phyloP scores from a whole-genome alignment of 371 early-diverging fungal genomes.

The Choanephora cucurbitarum region DNA sequence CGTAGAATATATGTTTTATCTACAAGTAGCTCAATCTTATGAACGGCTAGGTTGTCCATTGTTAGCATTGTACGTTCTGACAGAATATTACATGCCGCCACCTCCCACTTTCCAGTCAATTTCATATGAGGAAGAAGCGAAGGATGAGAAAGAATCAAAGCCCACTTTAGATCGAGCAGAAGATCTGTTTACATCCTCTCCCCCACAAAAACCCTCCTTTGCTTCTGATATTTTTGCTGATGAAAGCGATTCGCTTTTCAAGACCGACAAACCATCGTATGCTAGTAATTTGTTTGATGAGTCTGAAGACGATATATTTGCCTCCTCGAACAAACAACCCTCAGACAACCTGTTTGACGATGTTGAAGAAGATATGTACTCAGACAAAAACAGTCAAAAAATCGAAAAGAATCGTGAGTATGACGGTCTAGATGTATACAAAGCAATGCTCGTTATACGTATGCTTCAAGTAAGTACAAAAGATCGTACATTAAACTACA shows the following conservation, averaged over 20 bases:
- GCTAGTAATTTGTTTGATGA: conserved; percentile 33
- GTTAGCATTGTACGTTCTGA: conserved; percentile 67
- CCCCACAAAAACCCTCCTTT: conserved; percentile 13
- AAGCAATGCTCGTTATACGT: conserved; percentile 43
- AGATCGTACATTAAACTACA: not conserved
- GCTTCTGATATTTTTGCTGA: conserved; percentile 36
- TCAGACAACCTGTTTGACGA: conserved; percentile 17
- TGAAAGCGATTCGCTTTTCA: conserved; percentile 24
- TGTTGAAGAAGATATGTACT: conserved; percentile 15
- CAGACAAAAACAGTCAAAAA: not conserved
- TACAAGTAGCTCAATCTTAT: conserved; percentile 64
- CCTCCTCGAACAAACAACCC: conserved; percentile 8
- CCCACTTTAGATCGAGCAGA: conserved; percentile 4
- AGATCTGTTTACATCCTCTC: conserved; percentile 18
- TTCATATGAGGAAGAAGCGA: not conserved
- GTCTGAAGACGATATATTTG: conserved; percentile 33
- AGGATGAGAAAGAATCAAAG: not conserved
- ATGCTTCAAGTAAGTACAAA: conserved; percentile 40
- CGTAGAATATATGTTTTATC: conserved; percentile 61
- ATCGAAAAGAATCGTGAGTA: conserved; percentile 7
- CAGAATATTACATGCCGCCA: conserved; percentile 28
- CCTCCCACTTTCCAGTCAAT: conserved; percentile 11
- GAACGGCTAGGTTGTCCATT: conserved; percentile 79
- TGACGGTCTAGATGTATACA: conserved; percentile 35
- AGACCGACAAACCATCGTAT: conserved; percentile 11